These are phyloP conservation scores for Eucalyptus cloeziana DNA, from an alignment of 345 rosid genomes.

Conservation along the genomic window DNA sequence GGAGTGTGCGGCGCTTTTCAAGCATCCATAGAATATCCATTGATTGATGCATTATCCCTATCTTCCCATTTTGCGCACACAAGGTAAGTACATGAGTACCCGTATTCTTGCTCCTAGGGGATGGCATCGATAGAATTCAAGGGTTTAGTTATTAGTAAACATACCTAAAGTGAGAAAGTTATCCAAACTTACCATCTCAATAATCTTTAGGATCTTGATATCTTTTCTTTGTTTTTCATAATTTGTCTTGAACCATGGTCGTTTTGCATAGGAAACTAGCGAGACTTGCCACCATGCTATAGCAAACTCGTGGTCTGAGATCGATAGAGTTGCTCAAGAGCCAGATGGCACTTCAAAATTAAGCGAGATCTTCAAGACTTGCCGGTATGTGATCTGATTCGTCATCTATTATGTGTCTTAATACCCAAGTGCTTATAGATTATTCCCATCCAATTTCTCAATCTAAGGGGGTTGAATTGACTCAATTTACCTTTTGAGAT, in stretches of 20 bases:
- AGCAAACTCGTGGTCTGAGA: slow-evolving; percentile 43
- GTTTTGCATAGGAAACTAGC: slow-evolving; percentile 26
- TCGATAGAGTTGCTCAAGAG: slow-evolving; percentile 43
- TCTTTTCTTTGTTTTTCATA: not conserved
- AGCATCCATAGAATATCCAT: not conserved
- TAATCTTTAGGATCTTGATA: not conserved
- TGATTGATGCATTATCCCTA: not conserved
- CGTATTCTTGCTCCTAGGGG: not conserved
- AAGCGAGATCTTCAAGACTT: slow-evolving; percentile 48
- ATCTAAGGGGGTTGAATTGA: not conserved
- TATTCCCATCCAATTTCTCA: not conserved
- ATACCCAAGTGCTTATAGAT: not conserved
- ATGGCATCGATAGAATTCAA: not conserved
- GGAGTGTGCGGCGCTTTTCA: not conserved
- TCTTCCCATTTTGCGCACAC: not conserved
- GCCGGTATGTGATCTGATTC: slow-evolving; percentile 12
- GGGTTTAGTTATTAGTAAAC: not conserved
- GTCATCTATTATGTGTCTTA: not conserved
- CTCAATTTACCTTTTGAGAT: not conserved
- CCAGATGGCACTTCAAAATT: slow-evolving; percentile 32
- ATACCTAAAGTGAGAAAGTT: not conserved
- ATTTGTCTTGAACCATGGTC: not conserved
- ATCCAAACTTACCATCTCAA: not conserved
- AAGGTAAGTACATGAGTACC: not conserved
- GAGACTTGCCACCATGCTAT: slow-evolving; percentile 42